phyloP scores from a whole-genome alignment of 805 yeast species.

The Candida schatavii region DNA sequence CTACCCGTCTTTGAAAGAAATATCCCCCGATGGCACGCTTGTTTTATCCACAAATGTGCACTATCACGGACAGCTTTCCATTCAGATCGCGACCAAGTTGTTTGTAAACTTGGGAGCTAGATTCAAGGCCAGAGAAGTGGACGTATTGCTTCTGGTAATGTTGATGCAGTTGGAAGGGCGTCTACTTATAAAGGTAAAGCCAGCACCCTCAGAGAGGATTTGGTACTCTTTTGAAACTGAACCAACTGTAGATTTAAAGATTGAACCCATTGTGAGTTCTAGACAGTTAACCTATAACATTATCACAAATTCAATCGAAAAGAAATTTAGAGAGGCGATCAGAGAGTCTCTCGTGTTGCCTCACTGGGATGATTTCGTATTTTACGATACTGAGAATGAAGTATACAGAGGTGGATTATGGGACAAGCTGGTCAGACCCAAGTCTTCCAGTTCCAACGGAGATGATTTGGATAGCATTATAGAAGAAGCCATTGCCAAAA shows the following conservation, averaged over 20 bases:
- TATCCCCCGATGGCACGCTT: constrained; percentile 79
- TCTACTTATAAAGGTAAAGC: constrained; percentile 64
- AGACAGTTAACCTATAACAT: constrained; percentile 74
- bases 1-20: constrained; percentile 61
- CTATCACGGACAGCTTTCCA: constrained; percentile 73
- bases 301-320: constrained; percentile 76
- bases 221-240: constrained; percentile 87
- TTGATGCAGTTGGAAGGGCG: constrained; percentile 73
- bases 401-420: constrained; percentile 92
- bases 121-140: constrained; percentile 73
- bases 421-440: constrained; percentile 46
- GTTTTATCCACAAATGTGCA: constrained; percentile 57
- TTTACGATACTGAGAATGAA: constrained; percentile 63
- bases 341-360: constrained; percentile 81
- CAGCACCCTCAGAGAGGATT: constrained; percentile 85
- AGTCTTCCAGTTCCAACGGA: not conserved
- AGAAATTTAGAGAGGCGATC: constrained; percentile 73
- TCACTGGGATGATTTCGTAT: constrained; percentile 81
- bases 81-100: constrained; percentile 79
- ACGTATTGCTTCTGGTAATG: constrained; percentile 66
- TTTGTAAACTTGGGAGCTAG: constrained; percentile 72
- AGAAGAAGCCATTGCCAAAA: constrained; percentile 1
- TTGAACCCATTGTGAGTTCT: constrained; percentile 90
- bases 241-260: constrained; percentile 71
- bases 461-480: not conserved